Conservation (phyloP, 306 rosid genomes). For the Inga oerstediana region DNA sequence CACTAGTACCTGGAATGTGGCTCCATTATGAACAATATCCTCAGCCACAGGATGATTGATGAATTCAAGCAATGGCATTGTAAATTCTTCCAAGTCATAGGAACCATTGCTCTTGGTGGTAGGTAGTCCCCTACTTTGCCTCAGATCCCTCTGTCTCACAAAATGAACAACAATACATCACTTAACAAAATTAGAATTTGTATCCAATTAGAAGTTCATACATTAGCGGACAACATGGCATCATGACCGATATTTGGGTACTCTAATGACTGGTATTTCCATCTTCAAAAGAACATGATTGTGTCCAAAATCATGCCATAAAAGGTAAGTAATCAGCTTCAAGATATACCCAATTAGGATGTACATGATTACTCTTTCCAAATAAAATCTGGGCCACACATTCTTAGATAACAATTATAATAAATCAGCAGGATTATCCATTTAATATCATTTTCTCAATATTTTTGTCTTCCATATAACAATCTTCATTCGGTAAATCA, state of each 20-base stretch:
- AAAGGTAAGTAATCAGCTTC: conserved; percentile 18
- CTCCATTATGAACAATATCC: conserved; percentile 92
- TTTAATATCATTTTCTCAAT: neutral
- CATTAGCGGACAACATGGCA: conserved; percentile 31
- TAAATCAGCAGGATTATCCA: neutral
- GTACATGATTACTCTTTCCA: conserved; percentile 26
- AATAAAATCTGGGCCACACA: conserved; percentile 11
- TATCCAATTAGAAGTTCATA: neutral
- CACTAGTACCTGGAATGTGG: conserved; percentile 86
- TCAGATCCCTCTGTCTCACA: conserved; percentile 63
- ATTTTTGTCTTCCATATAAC: neutral
- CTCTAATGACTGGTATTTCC: conserved; percentile 8
- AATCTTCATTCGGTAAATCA: neutral
- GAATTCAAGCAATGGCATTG: conserved; percentile 85
- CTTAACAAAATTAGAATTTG: neutral
- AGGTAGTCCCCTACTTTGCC: conserved; percentile 43
- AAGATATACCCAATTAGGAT: neutral
- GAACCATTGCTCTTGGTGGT: conserved; percentile 45
- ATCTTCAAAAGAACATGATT: conserved; percentile 20
- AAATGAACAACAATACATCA: conserved; percentile 17
- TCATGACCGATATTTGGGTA: neutral
- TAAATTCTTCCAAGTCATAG: conserved; percentile 71
- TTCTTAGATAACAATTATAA: conserved; percentile 16
- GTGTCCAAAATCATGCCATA: conserved; percentile 11
- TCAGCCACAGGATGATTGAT: conserved; percentile 68